Base-by-base conservation (phyloP, 805 yeast species). In the Cyberlindnera galapagoensis region DNA sequence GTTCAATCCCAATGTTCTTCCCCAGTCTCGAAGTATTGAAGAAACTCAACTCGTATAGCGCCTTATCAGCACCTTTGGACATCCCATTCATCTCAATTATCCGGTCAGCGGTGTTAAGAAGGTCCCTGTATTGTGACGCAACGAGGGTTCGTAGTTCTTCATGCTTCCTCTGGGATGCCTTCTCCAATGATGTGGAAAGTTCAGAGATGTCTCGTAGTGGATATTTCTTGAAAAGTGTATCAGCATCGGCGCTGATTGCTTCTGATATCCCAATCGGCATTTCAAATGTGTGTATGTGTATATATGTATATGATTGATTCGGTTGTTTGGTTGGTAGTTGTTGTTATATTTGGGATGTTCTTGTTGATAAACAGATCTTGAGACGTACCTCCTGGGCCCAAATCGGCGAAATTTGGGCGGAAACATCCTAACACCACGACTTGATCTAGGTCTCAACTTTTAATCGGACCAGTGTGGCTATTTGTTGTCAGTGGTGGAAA, bases 121-220 rank as follows among this genome's bases (percentile, higher is more conserved):
- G 31, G 18, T 51, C 53, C 27, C 54, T 34, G 27, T 51, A 51
- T 25, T 50, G 46, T 5, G 42, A 39, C 6, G 49, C 47, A 6
- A 51, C 56, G 8, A 51, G 34, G 4, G 32, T 38, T 20, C 51
- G 36, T 6, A 51, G 26, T 17, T 49, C 49, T 8, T 39, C 28
- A 23, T 46, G 51, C 26, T 39, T 43, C 11, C 21, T 26, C 9
- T 21, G 18, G 3, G 42, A 22, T 14, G 36, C 34, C 6, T 25
- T 29, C 15, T 28, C 21, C 15, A 40, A 18, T 1, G 36, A 19
- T 11, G 26, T 36, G n/a, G 40, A 36, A 5, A 40, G 35, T 12
- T 36, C 40, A 1, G 31, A 28, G 30, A 40, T 31, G 15, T 40
- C 43, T 9, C 26, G 29, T 5, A 40, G 36, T 11, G 34, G n/a